Conservation (phyloP, 106 monocot genomes). For the Dioscorea alata region DNA sequence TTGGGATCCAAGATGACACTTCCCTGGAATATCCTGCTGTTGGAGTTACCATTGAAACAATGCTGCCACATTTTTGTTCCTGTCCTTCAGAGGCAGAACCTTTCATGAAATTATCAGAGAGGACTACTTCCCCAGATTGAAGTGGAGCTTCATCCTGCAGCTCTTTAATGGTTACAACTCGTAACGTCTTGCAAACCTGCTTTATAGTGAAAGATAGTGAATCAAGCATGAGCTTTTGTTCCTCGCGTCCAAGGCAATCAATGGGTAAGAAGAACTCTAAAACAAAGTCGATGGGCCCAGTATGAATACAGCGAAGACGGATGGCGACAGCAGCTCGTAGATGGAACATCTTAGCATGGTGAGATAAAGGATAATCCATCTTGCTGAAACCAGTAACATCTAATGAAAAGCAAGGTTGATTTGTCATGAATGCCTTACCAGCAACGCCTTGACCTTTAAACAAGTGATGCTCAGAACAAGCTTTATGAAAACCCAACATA, state of each 20-base stretch:
- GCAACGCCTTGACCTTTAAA: slow-evolving; percentile 76
- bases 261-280: slow-evolving; percentile 80
- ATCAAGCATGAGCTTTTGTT: slow-evolving; percentile 58
- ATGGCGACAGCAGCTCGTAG: slow-evolving; percentile 73
- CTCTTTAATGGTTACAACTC: slow-evolving; percentile 43
- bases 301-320: slow-evolving; percentile 41
- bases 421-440: slow-evolving; percentile 74
- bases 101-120: slow-evolving; percentile 5
- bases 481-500: slow-evolving; percentile 56
- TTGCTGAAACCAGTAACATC: slow-evolving; percentile 50
- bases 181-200: slow-evolving; percentile 42
- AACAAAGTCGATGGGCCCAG: slow-evolving; percentile 57
- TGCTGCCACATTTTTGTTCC: background rate
- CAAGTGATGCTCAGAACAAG: slow-evolving; percentile 87
- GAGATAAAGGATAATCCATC: slow-evolving; percentile 69
- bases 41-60: background rate
- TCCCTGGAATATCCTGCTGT: background rate
- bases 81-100: slow-evolving; percentile 7
- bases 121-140: slow-evolving; percentile 19
- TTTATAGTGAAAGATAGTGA: slow-evolving; percentile 56
- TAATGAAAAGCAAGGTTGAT: slow-evolving; percentile 65
- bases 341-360: slow-evolving; percentile 68
- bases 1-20: slow-evolving; percentile 18
- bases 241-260: slow-evolving; percentile 34
- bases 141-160: slow-evolving; percentile 32